Percentiles rank a stretch among this genome's conserved stretches.
Conservation (phyloP, 495 filamentous ascomycete genomes). For the Endocarpon pusillum region DNA sequence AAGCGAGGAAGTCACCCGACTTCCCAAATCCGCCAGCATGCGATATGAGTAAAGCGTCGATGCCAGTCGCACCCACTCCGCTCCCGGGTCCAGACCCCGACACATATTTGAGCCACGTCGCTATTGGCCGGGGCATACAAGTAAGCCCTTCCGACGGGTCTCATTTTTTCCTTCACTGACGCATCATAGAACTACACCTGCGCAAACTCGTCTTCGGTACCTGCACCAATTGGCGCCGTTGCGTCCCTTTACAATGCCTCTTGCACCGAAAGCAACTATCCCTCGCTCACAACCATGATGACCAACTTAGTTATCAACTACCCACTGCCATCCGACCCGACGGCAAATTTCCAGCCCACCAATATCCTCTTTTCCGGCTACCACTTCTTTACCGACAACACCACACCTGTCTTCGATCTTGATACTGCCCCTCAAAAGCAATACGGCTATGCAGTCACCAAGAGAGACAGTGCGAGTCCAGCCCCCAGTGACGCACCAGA, state of each 20-base stretch:
- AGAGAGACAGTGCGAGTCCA: constrained; percentile 31
- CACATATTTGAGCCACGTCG: constrained; percentile 52
- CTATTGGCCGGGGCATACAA: constrained; percentile 66
- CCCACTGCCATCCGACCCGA: constrained; percentile 15
- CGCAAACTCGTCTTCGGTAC: constrained; percentile 36
- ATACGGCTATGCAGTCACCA: constrained; percentile 43
- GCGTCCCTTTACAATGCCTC: constrained; percentile 79
- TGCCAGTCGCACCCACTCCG: constrained; percentile 24
- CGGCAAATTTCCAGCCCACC: constrained; percentile 1
- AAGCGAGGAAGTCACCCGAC: constrained; percentile 4
- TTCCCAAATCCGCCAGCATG: constrained; percentile 15
- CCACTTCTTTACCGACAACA: constrained; percentile 56
- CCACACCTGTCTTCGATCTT: constrained; percentile 64
- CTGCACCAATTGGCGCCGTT: constrained; percentile 55
- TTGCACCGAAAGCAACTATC: constrained; percentile 53
- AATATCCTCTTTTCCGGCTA: constrained; percentile 39
- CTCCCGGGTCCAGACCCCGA: constrained; percentile 41
- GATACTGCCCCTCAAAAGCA: constrained; percentile 35
- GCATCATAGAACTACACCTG: constrained; percentile 73
- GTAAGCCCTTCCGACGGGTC: constrained; percentile 17
- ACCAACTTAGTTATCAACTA: constrained; percentile 17
- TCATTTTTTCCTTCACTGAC: constrained; percentile 2
- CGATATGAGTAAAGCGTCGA: constrained; percentile 20
- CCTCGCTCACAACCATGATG: constrained; percentile 41
- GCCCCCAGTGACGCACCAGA: background rate